phyloP scores from a whole-genome alignment of 2,329 filamentous ascomycete genomes.

The Colletotrichum sp. region DNA sequence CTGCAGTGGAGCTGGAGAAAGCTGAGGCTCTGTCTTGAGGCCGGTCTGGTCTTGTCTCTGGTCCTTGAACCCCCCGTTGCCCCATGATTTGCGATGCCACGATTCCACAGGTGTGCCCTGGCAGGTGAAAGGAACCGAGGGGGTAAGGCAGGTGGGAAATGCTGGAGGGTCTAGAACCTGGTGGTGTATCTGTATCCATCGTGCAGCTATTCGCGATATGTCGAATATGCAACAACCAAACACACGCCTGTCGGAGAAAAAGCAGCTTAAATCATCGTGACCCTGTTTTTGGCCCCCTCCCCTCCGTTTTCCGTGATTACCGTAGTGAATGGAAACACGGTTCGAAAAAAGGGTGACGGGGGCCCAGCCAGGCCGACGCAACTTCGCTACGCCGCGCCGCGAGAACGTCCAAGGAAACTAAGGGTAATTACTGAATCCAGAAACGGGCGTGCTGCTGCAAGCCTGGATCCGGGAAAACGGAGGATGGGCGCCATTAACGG shows the following conservation, averaged over 20 bases:
- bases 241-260: not conserved
- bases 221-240: constrained; percentile 1
- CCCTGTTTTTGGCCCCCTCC: not conserved
- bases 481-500: not conserved
- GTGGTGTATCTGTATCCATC: not conserved
- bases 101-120: not conserved
- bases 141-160: not conserved
- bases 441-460: not conserved
- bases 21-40: not conserved
- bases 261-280: not conserved
- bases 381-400: not conserved
- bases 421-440: not conserved
- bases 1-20: not conserved
- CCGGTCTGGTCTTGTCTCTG: not conserved
- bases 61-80: not conserved
- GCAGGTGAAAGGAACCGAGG: not conserved
- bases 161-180: not conserved
- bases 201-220: not conserved
- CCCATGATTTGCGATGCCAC: not conserved
- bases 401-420: not conserved
- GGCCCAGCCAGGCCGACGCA: not conserved
- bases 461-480: not conserved
- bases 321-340: not conserved
- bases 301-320: not conserved
- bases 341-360: not conserved